Conservation (phyloP, 345 rosid species). For the Gossypium herbaceum region DNA sequence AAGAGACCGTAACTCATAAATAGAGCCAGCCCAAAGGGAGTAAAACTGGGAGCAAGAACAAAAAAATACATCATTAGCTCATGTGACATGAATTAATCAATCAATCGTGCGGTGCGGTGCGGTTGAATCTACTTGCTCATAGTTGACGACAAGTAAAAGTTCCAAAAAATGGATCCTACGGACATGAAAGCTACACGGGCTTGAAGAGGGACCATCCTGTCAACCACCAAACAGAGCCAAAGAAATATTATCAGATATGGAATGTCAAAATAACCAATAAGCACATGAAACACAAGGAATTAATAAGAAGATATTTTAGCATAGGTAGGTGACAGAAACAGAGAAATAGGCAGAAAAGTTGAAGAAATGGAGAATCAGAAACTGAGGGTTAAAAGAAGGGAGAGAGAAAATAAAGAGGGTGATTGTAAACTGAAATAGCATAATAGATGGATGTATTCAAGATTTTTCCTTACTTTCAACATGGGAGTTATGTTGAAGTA, state of each 20-base stretch:
- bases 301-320: not conserved
- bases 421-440: constrained; percentile 1
- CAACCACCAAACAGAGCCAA: constrained; percentile 12
- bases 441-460: not conserved
- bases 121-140: constrained; percentile 60
- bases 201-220: constrained; percentile 89
- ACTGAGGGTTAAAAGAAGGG: not conserved
- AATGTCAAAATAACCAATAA: not conserved
- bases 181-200: constrained; percentile 98
- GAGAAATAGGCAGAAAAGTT: not conserved
- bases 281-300: not conserved
- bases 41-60: not conserved
- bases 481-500: not conserved
- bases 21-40: not conserved
- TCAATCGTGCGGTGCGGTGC: not conserved
- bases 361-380: not conserved
- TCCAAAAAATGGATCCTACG: constrained; percentile 88
- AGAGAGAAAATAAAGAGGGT: not conserved
- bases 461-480: not conserved
- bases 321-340: too few relatives aligned
- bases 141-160: constrained; percentile 81
- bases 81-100: not conserved
- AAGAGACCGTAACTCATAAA: not conserved
- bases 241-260: not conserved
- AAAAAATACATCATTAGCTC: constrained; percentile 12